These are phyloP conservation scores for Kluyveromyces wickerhamii DNA, from an alignment of 805 yeast genomes.

Conservation along the genomic window DNA sequence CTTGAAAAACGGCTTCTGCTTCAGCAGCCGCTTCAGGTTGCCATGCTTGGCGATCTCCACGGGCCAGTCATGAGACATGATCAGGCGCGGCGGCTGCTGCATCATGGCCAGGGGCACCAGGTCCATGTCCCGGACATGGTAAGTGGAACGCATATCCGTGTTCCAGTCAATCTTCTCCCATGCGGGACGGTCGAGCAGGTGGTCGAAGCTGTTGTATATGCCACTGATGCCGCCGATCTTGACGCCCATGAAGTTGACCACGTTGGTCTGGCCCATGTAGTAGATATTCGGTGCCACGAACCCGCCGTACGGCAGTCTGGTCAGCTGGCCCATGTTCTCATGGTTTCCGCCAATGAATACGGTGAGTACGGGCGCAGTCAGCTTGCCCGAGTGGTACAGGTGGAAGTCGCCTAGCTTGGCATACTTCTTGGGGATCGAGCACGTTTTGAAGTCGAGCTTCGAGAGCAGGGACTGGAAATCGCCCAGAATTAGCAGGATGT, in stretches of 20 bases:
- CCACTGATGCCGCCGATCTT: slow-evolving; percentile 82
- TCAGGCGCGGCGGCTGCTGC: slow-evolving; percentile 38
- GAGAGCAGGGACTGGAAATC: slow-evolving; percentile 82
- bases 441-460: slow-evolving; percentile 52
- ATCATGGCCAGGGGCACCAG: slow-evolving; percentile 46
- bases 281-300: slow-evolving; percentile 88
- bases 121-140: slow-evolving; percentile 56
- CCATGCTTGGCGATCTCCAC: slow-evolving; percentile 66
- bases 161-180: slow-evolving; percentile 30
- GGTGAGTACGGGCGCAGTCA: slow-evolving; percentile 65
- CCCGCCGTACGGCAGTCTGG: slow-evolving; percentile 76
- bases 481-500: slow-evolving; percentile 73
- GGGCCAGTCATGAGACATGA: slow-evolving; percentile 94
- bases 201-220: slow-evolving; percentile 55
- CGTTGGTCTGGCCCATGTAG: slow-evolving; percentile 72
- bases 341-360: slow-evolving; percentile 93
- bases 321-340: slow-evolving; percentile 74
- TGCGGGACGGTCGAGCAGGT: slow-evolving; percentile 34
- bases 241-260: slow-evolving; percentile 66
- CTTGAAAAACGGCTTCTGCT: slow-evolving; percentile 57
- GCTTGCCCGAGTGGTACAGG: slow-evolving; percentile 52
- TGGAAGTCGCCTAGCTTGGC: slow-evolving; percentile 71
- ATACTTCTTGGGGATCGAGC: slow-evolving; percentile 77
- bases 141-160: slow-evolving; percentile 29
- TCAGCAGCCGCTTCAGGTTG: slow-evolving; percentile 40